Base-by-base conservation (phyloP, 2,329 filamentous ascomycete species). In the Alternaria dauci region DNA sequence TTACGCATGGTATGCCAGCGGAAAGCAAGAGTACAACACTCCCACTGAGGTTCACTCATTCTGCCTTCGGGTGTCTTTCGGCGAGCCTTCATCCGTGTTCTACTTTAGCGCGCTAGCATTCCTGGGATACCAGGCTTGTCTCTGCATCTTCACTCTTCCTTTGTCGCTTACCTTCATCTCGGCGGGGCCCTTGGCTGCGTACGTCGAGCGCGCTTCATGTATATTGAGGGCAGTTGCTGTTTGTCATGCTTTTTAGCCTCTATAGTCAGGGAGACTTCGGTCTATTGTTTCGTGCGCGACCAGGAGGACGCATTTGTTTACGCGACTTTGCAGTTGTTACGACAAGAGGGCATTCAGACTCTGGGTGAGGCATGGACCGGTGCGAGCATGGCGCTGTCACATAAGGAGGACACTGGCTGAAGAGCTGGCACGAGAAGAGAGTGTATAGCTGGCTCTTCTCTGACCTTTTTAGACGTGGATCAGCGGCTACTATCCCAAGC, bases 1-100 rank as follows among this genome's bases (percentile, higher is more conserved):
- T 52, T 58, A 69, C 62, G 61, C 65, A 71, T 63, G 69, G 68
- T 52, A 61, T 66, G 62, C 68, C 61, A 67, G 62, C 62, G 61
- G 66, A 64, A 68, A 63, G 68, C 63, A 59, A 55, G 47, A 54
- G 63, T 47, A 46, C 26, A 52, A 44, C 56, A 56, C 55, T 71
- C 55, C 53, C 61, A 47, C 54, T 53, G 53, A 56, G 53, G 53
- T 64, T 43, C 46, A 58, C 47, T 57, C 51, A 28, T 42, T 61
- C 42, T 48, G 61, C 69, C 66, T 63, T 71, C 58, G 67, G 68
- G 68, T 58, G 46, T 55, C 23, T 65, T 69, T 60, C 32, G 57
- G 52, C 50, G 32, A 48, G 56, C 34, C 53, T 52, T 54, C 32
- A 28, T 46, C 43, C 43, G 28, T 57, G 50, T 57, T 57, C 52